phyloP scores from a whole-genome alignment of 2,329 filamentous ascomycete genomes.

The Lanzia echinophila region DNA sequence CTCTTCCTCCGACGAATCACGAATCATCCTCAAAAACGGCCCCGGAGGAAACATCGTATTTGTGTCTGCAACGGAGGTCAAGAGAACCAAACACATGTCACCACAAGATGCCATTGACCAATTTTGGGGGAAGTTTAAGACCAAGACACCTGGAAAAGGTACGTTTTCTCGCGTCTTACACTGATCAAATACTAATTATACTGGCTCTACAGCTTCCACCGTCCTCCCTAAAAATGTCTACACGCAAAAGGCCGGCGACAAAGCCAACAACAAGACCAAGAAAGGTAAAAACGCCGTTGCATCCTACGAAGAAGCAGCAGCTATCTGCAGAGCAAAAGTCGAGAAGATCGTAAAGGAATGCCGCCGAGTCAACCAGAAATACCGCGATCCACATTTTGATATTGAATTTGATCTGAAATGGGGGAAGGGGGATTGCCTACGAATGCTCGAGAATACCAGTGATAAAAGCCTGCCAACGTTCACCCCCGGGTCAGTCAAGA shows the following conservation, averaged over 20 bases:
- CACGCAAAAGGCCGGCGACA: conserved; percentile 51
- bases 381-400: conserved; percentile 80
- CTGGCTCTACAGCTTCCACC: conserved; percentile 46
- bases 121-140: conserved; percentile 67
- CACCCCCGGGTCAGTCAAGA: conserved; percentile 38
- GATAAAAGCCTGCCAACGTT: background rate
- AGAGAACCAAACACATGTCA: conserved; percentile 43
- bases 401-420: conserved; percentile 69
- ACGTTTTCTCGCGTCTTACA: conserved; percentile 1
- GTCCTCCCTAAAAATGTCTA: conserved; percentile 64
- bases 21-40: background rate
- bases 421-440: conserved; percentile 43
- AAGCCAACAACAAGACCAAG: conserved; percentile 46
- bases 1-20: background rate
- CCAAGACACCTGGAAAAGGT: conserved; percentile 65
- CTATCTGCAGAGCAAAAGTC: conserved; percentile 60
- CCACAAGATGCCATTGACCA: conserved; percentile 64
- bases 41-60: conserved; percentile 4
- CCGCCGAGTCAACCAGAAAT: conserved; percentile 74
- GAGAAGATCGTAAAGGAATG: conserved; percentile 59
- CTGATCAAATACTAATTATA: conserved; percentile 1
- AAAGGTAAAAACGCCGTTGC: conserved; percentile 51
- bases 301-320: conserved; percentile 67
- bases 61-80: conserved; percentile 8
- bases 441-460: conserved; percentile 33